These are phyloP conservation scores for Boletus sp. DNA, from an alignment of 1,284 basidiomycete genomes.

Conservation along the genomic window DNA sequence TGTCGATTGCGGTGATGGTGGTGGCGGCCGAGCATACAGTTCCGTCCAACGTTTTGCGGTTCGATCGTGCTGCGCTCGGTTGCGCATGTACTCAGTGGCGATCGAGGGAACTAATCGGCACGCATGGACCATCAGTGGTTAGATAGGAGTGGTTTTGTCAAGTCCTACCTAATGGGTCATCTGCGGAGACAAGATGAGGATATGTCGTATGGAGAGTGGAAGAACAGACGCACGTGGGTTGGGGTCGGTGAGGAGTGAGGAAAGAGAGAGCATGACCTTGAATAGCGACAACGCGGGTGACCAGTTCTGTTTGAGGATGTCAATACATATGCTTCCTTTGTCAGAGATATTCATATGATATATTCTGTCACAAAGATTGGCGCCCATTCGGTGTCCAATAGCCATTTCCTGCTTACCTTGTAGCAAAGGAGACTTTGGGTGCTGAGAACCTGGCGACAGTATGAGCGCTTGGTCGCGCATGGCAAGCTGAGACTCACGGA, in stretches of 20 bases:
- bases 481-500: slow-evolving; percentile 49
- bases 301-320: slow-evolving; percentile 88
- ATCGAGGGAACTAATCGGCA: slow-evolving; percentile 59
- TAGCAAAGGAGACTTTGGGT: slow-evolving; percentile 74
- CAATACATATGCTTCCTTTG: slow-evolving; percentile 68
- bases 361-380: slow-evolving; percentile 50
- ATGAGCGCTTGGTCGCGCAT: not conserved
- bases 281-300: slow-evolving; percentile 86
- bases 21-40: slow-evolving; percentile 42
- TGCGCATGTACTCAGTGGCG: slow-evolving; percentile 63
- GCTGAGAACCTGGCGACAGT: slow-evolving; percentile 66
- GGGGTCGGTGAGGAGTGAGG: slow-evolving; percentile 83
- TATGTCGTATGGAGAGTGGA: not conserved
- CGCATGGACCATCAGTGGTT: not conserved
- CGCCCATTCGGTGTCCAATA: not conserved
- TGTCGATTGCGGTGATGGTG: slow-evolving; percentile 8
- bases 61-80: slow-evolving; percentile 55
- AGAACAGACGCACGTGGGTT: slow-evolving; percentile 66
- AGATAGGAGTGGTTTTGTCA: not conserved
- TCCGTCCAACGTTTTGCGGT: slow-evolving; percentile 51
- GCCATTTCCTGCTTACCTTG: slow-evolving; percentile 46
- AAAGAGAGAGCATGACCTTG: slow-evolving; percentile 87
- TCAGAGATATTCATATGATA: slow-evolving; percentile 93
- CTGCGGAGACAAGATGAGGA: slow-evolving; percentile 34
- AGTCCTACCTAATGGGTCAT: slow-evolving; percentile 62